Evolutionary conservation across 2,329 filamentous ascomycete species (phyloP).

Genomic region (Ophiocordyceps camponoti-saundersi): DNA sequence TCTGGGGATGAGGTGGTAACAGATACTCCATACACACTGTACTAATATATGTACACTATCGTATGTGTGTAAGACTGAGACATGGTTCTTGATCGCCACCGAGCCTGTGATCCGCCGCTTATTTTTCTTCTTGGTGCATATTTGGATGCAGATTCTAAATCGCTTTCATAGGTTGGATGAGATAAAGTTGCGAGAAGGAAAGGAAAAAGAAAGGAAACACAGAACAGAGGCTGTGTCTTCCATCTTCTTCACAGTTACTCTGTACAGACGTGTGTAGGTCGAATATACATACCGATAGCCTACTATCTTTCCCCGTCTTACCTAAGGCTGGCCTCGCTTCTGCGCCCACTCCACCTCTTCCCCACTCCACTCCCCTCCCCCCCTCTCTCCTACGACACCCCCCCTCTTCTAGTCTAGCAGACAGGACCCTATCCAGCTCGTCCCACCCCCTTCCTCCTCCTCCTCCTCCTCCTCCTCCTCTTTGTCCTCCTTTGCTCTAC

Average conservation of each 20-base stretch:
- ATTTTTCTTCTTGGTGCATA: too few species aligned
- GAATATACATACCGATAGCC: background rate
- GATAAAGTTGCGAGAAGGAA: too few species aligned
- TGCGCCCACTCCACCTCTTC: background rate
- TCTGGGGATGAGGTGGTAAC: too few species aligned
- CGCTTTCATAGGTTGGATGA: too few species aligned
- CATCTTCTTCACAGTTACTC: background rate
- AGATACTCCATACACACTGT: too few species aligned
- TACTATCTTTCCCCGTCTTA: background rate
- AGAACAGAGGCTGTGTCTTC: background rate
- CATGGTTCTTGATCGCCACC: too few species aligned
- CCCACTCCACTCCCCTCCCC: background rate
- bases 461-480: background rate
- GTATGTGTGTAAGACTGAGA: too few species aligned
- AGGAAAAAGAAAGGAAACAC: too few species aligned
- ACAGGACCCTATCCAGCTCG: background rate
- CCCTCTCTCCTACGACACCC: background rate
- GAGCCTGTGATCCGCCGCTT: too few species aligned
- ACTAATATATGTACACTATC: too few species aligned
- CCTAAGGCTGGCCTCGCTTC: background rate
- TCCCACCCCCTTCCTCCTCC: background rate
- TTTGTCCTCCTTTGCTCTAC: background rate
- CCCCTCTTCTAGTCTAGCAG: background rate
- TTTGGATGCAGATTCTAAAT: too few species aligned
- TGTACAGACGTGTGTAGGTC: too few species aligned